Conservation (phyloP, 2,329 filamentous ascomycete species). For the Boeremia exigua region DNA sequence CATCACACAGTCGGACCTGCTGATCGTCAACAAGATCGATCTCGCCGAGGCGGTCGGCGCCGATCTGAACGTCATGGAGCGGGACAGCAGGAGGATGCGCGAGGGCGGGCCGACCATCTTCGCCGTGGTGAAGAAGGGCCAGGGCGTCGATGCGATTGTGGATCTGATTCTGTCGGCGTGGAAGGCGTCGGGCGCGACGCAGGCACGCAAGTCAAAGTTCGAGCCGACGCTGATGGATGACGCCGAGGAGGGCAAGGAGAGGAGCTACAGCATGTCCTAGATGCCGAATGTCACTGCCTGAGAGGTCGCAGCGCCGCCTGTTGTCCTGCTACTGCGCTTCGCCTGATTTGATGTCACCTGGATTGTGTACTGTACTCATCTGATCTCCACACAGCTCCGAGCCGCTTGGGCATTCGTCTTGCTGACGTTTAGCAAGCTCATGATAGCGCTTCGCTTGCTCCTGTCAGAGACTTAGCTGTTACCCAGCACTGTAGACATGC, state of each 20-base stretch:
- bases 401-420: too few relatives aligned
- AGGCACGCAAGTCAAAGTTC: slow-evolving; percentile 45
- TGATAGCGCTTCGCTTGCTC: too few relatives aligned
- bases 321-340: neutral
- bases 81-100: slow-evolving; percentile 90
- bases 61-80: slow-evolving; percentile 90
- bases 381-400: too few relatives aligned
- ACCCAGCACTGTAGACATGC: too few relatives aligned
- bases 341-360: neutral
- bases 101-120: slow-evolving; percentile 96
- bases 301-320: too few relatives aligned
- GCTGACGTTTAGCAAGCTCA: too few relatives aligned
- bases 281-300: too few relatives aligned
- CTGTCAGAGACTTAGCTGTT: too few relatives aligned
- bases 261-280: slow-evolving; percentile 15
- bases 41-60: slow-evolving; percentile 88
- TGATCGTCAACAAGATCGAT: slow-evolving; percentile 98
- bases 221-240: slow-evolving; percentile 44
- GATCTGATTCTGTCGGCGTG: slow-evolving; percentile 89
- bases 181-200: slow-evolving; percentile 80
- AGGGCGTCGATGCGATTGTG: slow-evolving; percentile 84
- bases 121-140: slow-evolving; percentile 92
- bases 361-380: neutral
- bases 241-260: slow-evolving; percentile 19
- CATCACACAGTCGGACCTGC: slow-evolving; percentile 92